Evolutionary conservation across 2,329 filamentous ascomycete species (phyloP), one percentile per base, ranked within the genome.

Genomic region (Claviceps quebecensis): DNA sequence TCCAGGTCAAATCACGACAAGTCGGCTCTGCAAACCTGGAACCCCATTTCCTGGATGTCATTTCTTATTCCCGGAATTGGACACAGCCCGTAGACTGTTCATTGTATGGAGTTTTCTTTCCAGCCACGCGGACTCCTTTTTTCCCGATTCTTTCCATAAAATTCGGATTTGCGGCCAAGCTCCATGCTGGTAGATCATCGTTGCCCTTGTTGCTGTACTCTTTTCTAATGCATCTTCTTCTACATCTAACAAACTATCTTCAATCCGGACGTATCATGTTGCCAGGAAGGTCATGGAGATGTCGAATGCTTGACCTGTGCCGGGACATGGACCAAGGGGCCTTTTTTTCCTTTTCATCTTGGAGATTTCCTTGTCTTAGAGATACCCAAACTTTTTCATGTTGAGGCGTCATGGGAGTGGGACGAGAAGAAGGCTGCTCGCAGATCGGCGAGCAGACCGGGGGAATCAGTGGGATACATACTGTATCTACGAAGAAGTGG

Each of bases 321-420:
- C 56, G 58, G 40, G 50, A 54, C 50, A 17, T 26, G 47, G 50
- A 54, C 58, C 58, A 57, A 57, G 63, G 61, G 58, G 58, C 58
- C 56, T 60, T 64, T 60, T 64, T 34, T 34, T 34, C 29, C 9
- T 34, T 34, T 34, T 11, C 9, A 34, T 34, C 26, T 29, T 29
- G 29, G 29, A 34, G 29, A 34, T 11, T 34, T 34, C 45, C 22
- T 60, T 61, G 61, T 65, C 59, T 65, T 16, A 58, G 60, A 65
- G 65, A 67, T 67, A 67, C 65, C 65, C 65, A 62, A 56, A 58
- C 56, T 59, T 56, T 53, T 40, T 40, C 29, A 45, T 56, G 36
- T 49, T 49, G 37, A 43, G 49, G 51, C 51, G 49, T 51, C 41
- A 49, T 39, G 26, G 52, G 41, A 53, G 41, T 14, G 34, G 48